These are phyloP conservation scores for Colletotrichum simmondsii DNA, from an alignment of 2,329 filamentous ascomycete species.

Conservation along the genomic window DNA sequence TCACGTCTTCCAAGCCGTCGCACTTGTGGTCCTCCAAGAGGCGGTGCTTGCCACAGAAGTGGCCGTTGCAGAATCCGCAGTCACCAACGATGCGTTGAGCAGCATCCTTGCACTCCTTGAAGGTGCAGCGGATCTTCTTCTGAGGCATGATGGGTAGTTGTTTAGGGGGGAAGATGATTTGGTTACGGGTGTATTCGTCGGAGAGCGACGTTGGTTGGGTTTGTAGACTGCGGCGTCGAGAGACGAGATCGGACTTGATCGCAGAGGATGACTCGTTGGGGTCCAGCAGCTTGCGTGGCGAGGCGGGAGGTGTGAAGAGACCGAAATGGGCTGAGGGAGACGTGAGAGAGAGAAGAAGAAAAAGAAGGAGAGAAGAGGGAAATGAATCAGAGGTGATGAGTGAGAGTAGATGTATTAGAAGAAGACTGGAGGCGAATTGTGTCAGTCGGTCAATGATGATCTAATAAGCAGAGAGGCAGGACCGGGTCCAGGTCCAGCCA, in stretches of 20 bases:
- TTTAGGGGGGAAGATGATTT: slow-evolving; percentile 7
- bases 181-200: neutral
- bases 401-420: slow-evolving; percentile 25
- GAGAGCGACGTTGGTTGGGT: slow-evolving; percentile 7
- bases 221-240: slow-evolving; percentile 6
- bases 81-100: slow-evolving; percentile 96
- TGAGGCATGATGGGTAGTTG: slow-evolving; percentile 64
- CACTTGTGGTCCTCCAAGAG: slow-evolving; percentile 96
- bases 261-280: slow-evolving; percentile 1
- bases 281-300: neutral
- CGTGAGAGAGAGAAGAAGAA: neutral
- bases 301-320: neutral
- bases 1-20: slow-evolving; percentile 86
- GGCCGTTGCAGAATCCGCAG: slow-evolving; percentile 92
- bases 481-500: slow-evolving; percentile 18
- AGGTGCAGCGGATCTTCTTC: slow-evolving; percentile 86
- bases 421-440: slow-evolving; percentile 32
- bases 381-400: slow-evolving; percentile 8
- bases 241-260: neutral
- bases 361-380: neutral
- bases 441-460: slow-evolving; percentile 33
- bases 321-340: neutral
- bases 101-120: slow-evolving; percentile 87
- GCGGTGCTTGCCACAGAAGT: slow-evolving; percentile 95
- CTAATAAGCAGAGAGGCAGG: slow-evolving; percentile 34